A percentile compares a stretch with the other conserved stretches of the same genome.
Evolutionary conservation across 495 filamentous ascomycete species (phyloP).

Genomic region (Podospora pseudopauciseta): DNA sequence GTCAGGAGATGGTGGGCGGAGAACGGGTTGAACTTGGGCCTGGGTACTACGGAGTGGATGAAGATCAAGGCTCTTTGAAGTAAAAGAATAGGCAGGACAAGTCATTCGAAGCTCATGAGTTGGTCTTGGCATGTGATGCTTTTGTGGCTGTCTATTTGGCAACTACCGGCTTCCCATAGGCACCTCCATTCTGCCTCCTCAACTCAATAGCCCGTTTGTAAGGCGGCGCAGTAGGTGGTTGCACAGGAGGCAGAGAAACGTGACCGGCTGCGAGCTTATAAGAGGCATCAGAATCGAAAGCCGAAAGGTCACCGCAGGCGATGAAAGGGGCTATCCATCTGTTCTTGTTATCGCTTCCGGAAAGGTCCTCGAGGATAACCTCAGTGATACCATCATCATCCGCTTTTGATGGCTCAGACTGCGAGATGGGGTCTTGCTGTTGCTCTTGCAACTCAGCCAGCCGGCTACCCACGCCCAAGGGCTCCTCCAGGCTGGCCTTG

Average conservation of each 20-base stretch:
- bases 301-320: conserved; percentile 91
- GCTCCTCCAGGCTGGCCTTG: conserved; percentile 63
- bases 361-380: conserved; percentile 49
- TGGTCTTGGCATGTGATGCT: background rate
- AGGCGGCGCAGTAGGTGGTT: conserved; percentile 91
- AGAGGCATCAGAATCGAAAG: conserved; percentile 90
- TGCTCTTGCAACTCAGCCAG: conserved; percentile 42
- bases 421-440: conserved; percentile 28
- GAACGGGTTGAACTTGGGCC: conserved; percentile 81
- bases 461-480: conserved; percentile 55
- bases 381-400: conserved; percentile 60
- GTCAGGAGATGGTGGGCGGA: conserved; percentile 86
- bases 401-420: conserved; percentile 31
- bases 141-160: background rate
- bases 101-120: background rate
- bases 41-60: conserved; percentile 92
- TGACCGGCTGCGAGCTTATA: conserved; percentile 75
- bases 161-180: conserved; percentile 58
- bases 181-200: conserved; percentile 69
- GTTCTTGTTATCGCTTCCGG: conserved; percentile 44
- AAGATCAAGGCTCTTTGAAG: conserved; percentile 48
- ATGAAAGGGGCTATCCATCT: conserved; percentile 92
- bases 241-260: conserved; percentile 84
- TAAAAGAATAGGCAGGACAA: conserved; percentile 9
- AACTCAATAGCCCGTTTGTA: conserved; percentile 89